A percentile compares a stretch with the other conserved stretches of the same genome.
Evolutionary conservation across 2,329 filamentous ascomycete genomes (phyloP).

Genomic region (Drechslera avenae): DNA sequence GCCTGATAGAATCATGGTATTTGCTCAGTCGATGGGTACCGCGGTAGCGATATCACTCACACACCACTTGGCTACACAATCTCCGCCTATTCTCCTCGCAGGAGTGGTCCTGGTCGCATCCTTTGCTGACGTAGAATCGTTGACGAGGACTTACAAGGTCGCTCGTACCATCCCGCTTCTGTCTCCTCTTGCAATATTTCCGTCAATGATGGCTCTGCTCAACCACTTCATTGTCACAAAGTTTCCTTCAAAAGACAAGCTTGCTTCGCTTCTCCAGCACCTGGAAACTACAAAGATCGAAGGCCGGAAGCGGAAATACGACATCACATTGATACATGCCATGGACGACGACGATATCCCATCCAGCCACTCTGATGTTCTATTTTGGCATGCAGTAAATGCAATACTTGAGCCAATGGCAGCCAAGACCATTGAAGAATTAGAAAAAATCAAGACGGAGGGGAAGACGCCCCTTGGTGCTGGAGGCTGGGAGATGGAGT

Average conservation of each 20-base stretch:
- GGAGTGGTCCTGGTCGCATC: constrained; percentile 63
- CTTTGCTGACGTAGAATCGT: constrained; percentile 60
- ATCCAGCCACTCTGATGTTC: constrained; percentile 54
- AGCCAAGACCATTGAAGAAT: constrained; percentile 51
- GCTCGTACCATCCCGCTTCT: constrained; percentile 62
- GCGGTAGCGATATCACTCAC: constrained; percentile 56
- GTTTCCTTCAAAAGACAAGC: constrained; percentile 58
- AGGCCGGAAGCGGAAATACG: constrained; percentile 48
- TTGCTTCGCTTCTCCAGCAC: constrained; percentile 53
- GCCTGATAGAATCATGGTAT: constrained; percentile 62
- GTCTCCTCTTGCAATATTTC: constrained; percentile 57
- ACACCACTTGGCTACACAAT: constrained; percentile 51
- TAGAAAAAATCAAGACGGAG: constrained; percentile 53
- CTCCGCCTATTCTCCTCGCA: constrained; percentile 55
- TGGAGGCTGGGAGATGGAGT: constrained; percentile 58
- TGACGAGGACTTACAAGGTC: constrained; percentile 63
- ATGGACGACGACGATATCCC: constrained; percentile 61
- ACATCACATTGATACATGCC: constrained; percentile 57
- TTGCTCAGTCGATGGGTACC: constrained; percentile 65
- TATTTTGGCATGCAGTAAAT: constrained; percentile 63
- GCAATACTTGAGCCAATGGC: constrained; percentile 44
- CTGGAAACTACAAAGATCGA: constrained; percentile 31
- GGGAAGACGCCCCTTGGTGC: constrained; percentile 51
- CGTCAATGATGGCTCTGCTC: constrained; percentile 49
- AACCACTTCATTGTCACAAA: constrained; percentile 56